Evolutionary conservation across 2,329 filamentous ascomycete genomes (phyloP).

Genomic region (Ophiostoma perfectum): DNA sequence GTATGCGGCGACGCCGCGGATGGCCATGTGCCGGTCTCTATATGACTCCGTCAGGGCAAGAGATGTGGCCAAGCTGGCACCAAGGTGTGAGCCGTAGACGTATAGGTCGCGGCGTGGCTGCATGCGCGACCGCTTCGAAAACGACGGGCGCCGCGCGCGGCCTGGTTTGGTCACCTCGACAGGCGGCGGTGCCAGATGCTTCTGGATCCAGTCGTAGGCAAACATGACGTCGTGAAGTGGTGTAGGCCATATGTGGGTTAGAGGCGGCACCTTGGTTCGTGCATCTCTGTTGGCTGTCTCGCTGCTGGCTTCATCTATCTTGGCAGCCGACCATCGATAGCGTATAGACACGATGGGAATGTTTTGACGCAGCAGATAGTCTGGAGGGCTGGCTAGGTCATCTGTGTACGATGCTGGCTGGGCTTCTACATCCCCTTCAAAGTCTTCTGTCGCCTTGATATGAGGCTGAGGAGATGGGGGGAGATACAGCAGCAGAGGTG

Average conservation of each 20-base stretch:
- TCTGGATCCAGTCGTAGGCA: slow-evolving; percentile 49
- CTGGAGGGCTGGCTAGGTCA: slow-evolving; percentile 32
- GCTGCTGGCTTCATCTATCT: not conserved
- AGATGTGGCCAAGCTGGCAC: slow-evolving; percentile 52
- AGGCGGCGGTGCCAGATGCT: slow-evolving; percentile 39
- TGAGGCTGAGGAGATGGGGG: slow-evolving; percentile 42
- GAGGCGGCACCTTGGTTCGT: slow-evolving; percentile 9
- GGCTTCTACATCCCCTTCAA: not conserved
- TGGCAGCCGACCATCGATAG: slow-evolving; percentile 48
- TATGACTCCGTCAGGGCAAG: slow-evolving; percentile 53
- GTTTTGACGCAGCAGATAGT: slow-evolving; percentile 37
- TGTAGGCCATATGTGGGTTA: slow-evolving; percentile 46
- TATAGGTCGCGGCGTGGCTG: slow-evolving; percentile 38
- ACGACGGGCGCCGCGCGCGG: not conserved
- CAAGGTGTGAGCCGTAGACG: slow-evolving; percentile 54
- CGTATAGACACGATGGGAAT: slow-evolving; percentile 51
- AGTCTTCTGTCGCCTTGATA: slow-evolving; percentile 19
- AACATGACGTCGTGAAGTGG: slow-evolving; percentile 53
- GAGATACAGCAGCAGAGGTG: slow-evolving; percentile 51
- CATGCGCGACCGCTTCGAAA: not conserved
- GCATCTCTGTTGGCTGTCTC: not conserved
- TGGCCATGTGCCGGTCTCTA: slow-evolving; percentile 39
- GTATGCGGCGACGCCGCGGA: slow-evolving; percentile 51
- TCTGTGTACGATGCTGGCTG: slow-evolving; percentile 12
- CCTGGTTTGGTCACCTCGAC: not conserved